Evolutionary conservation across 1,139 yeast species (phyloP), one percentile per base, ranked within the genome.

Genomic region (Saccharomyces hybrid): DNA sequence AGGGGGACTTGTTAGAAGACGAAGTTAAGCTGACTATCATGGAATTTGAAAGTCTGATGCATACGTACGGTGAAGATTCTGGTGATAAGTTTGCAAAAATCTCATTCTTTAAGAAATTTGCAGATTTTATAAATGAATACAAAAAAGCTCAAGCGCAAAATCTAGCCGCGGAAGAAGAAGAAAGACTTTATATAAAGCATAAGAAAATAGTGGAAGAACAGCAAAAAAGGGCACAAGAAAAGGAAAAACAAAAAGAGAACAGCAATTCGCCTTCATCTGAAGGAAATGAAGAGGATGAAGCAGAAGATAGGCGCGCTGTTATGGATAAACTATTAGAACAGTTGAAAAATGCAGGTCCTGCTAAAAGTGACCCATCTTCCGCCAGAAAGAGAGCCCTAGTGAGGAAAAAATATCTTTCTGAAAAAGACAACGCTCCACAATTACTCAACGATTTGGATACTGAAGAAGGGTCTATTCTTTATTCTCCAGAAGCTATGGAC

Each of bases 351-450:
- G 86, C 87, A 0, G 90, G 88, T 0, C 86, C 89, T 14, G 60
- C 82, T 5, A 81, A 81, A 60, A 84, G 88, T 3, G 95, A 88
- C 65, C 84, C 95, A 0, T 73, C 87, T 1, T 82, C 93, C 6
- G 96, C 96, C 0, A 75, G 96, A 61, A 83, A 89, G 63, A 77
- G 95, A 57, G 96, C 96, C 0, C 74, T 86, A 59, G 87, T 91
- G 61, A 80, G 93, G 59, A 83, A 78, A 61, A 83, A 82, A 54
- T 64, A 84, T 49, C 55, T 79, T 57, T 80, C 76, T 52, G 73
- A 70, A 46, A 74, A 69, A 58, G 66, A 63, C 11, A 52, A 56
- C 4, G 41, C 59, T 2, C 34, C 49, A 3, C 49, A 52, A 27
- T 29, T 55, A 1, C 44, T 62, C 8, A 55, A 57, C 8, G 63